These are phyloP conservation scores for Coccomyxa subellipsoidea DNA, from an alignment of 163 green algal genomes.

Conservation along the genomic window DNA sequence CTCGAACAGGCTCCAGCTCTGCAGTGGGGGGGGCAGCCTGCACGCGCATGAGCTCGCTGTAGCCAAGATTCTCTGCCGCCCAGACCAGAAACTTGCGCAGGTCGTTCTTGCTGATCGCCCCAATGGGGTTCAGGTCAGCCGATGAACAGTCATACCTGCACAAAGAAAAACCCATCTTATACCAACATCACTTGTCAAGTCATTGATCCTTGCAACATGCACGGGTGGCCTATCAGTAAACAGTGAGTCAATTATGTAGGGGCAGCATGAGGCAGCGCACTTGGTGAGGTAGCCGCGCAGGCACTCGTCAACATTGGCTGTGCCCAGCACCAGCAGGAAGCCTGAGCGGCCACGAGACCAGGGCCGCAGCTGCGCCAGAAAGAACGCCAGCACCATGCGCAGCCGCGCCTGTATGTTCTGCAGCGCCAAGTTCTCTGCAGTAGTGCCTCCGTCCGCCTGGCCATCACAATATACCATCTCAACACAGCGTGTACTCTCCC, in stretches of 20 bases:
- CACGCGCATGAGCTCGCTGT: conserved; percentile 72
- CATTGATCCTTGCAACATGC: no score
- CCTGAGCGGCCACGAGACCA: conserved; percentile 75
- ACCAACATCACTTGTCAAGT: no score
- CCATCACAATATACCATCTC: not conserved
- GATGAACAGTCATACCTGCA: conserved; percentile 85
- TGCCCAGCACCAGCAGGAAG: conserved; percentile 93
- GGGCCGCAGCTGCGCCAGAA: conserved; percentile 88
- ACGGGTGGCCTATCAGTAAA: not conserved
- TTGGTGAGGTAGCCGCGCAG: conserved; percentile 87
- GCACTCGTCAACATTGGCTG: conserved; percentile 95
- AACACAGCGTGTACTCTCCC: no score
- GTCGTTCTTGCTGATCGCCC: conserved; percentile 70
- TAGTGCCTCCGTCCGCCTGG: conserved; percentile 75
- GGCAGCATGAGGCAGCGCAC: no score
- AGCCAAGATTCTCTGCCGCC: conserved; percentile 76
- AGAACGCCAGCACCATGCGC: conserved; percentile 95
- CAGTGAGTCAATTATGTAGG: not conserved
- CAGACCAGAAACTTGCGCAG: conserved; percentile 88
- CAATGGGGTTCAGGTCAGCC: conserved; percentile 98
- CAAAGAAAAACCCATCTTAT: no score
- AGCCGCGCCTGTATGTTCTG: conserved; percentile 96
- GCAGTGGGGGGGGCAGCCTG: conserved; percentile 84
- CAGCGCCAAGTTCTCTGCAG: conserved; percentile 90
- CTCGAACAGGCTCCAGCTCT: conserved; percentile 88